These are phyloP conservation scores for Aspergillus hortae DNA, from an alignment of 2,329 filamentous ascomycete genomes.

Conservation along the genomic window DNA sequence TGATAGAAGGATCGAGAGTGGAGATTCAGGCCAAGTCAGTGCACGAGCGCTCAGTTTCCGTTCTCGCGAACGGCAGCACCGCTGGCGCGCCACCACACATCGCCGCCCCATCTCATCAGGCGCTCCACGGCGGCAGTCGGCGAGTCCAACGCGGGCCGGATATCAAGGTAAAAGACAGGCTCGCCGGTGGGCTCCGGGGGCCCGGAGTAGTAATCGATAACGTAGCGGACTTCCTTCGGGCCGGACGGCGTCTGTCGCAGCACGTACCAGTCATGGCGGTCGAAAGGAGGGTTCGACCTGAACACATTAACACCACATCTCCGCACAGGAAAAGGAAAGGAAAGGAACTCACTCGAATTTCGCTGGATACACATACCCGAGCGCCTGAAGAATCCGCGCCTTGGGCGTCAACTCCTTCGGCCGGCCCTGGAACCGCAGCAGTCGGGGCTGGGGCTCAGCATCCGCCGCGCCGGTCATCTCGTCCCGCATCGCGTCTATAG, in stretches of 20 bases:
- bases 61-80: conserved; percentile 58
- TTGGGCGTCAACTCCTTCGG: conserved; percentile 90
- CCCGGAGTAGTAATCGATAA: conserved; percentile 95
- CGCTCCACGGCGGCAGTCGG: conserved; percentile 78
- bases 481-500: conserved; percentile 52
- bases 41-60: conserved; percentile 3
- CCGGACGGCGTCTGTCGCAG: conserved; percentile 65
- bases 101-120: conserved; percentile 81
- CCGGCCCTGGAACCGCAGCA: conserved; percentile 84
- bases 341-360: conserved; percentile 64
- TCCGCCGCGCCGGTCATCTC: conserved; percentile 35
- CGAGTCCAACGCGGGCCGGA: conserved; percentile 80
- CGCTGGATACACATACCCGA: conserved; percentile 74
- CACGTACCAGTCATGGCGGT: conserved; percentile 97
- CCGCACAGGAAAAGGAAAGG: not conserved
- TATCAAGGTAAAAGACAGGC: conserved; percentile 93
- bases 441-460: conserved; percentile 56
- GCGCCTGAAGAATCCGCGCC: conserved; percentile 74
- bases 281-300: conserved; percentile 82
- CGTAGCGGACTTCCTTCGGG: conserved; percentile 77
- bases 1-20: conserved; percentile 14
- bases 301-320: not conserved
- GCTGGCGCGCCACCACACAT: conserved; percentile 88
- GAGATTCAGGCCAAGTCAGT: conserved; percentile 15
- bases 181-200: conserved; percentile 79